These are phyloP conservation scores for Salmacisia buchloeana DNA, from an alignment of 1,284 basidiomycete species.

Conservation along the genomic window DNA sequence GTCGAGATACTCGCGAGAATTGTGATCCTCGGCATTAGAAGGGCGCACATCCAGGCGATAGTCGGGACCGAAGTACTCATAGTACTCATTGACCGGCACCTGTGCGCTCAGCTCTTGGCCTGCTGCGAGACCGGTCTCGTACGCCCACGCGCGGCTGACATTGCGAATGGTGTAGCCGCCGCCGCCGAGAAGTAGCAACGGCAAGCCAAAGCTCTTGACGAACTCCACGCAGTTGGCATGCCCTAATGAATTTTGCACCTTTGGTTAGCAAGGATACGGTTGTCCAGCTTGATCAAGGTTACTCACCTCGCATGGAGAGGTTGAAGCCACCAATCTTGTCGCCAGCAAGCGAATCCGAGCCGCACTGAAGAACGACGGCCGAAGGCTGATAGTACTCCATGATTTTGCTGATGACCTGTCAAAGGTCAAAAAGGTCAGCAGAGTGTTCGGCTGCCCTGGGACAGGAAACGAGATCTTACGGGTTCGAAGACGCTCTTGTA, in stretches of 20 bases:
- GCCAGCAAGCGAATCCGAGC: constrained; percentile 94
- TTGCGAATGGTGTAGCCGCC: constrained; percentile 99
- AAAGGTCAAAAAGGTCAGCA: not conserved
- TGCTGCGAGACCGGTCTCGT: constrained; percentile 91
- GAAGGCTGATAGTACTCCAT: constrained; percentile 95
- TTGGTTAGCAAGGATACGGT: not conserved
- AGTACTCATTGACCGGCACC: constrained; percentile 58
- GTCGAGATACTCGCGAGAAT: constrained; percentile 77
- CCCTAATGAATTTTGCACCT: constrained; percentile 56
- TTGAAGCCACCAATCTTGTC: constrained; percentile 96
- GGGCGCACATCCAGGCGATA: constrained; percentile 94
- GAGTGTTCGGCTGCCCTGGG: not conserved
- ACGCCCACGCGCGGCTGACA: constrained; percentile 94
- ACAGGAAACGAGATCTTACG: constrained; percentile 56
- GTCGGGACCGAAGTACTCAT: constrained; percentile 97
- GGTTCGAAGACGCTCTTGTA: constrained; percentile 95
- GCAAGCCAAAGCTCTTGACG: constrained; percentile 92
- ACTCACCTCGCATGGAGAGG: constrained; percentile 81
- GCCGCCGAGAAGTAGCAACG: constrained; percentile 85
- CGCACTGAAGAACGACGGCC: constrained; percentile 94
- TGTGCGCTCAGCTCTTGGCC: constrained; percentile 78
- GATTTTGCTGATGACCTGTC: constrained; percentile 81
- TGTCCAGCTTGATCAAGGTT: not conserved
- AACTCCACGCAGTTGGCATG: constrained; percentile 97
- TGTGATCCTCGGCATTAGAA: constrained; percentile 93